phyloP scores from a whole-genome alignment of 495 filamentous ascomycete genomes.

The Daldinia bambusicola region DNA sequence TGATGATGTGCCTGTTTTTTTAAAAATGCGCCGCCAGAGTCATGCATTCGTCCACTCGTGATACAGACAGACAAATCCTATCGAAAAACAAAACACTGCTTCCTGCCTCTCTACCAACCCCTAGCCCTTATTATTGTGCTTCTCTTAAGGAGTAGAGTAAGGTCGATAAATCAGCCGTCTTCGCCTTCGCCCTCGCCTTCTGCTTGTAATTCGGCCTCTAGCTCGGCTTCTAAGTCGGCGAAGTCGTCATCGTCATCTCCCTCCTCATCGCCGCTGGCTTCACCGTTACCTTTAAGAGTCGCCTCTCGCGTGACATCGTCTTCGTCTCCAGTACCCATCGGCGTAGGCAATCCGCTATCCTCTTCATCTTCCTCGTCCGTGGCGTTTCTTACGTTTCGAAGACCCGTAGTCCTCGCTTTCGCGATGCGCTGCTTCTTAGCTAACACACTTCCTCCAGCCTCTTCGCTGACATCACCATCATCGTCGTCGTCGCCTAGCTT shows the following conservation, averaged over 20 bases:
- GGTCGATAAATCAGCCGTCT: constrained; percentile 33
- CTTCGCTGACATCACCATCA: constrained; percentile 50
- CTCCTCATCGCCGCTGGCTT: constrained; percentile 52
- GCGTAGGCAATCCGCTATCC: constrained; percentile 60
- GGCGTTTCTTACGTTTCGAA: constrained; percentile 56
- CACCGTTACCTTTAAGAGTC: constrained; percentile 40
- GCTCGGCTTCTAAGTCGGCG: constrained; percentile 72
- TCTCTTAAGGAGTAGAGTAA: neutral
- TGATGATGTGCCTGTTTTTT: constrained; percentile 24
- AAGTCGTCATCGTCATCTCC: constrained; percentile 65
- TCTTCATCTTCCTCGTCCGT: constrained; percentile 53
- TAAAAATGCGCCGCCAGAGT: constrained; percentile 18
- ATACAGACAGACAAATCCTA: constrained; percentile 22
- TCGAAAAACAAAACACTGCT: neutral
- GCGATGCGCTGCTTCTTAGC: constrained; percentile 61
- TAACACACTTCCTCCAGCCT: constrained; percentile 38
- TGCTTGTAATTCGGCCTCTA: constrained; percentile 72
- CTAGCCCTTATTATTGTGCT: neutral
- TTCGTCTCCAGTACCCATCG: constrained; percentile 62
- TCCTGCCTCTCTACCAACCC: constrained; percentile 1
- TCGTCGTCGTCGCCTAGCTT: constrained; percentile 48
- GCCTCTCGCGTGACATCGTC: constrained; percentile 48
- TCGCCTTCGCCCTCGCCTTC: constrained; percentile 54
- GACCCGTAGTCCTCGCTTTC: constrained; percentile 59
- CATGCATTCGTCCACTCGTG: constrained; percentile 41